Evolutionary conservation across 495 filamentous ascomycete species (phyloP).

Genomic region (Paragyromitra xinjiangensis): DNA sequence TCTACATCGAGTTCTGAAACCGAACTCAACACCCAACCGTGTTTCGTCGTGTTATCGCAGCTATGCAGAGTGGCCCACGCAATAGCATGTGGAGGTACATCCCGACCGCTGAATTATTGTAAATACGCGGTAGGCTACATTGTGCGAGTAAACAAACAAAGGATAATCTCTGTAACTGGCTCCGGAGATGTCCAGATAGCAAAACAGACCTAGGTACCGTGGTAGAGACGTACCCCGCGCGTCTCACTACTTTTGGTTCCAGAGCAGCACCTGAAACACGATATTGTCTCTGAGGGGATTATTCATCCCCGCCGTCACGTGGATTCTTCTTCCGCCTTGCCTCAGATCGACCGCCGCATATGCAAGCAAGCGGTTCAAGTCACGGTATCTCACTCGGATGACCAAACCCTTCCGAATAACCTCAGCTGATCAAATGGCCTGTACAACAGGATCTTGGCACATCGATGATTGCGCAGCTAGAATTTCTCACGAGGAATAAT

Average conservation of each 20-base stretch:
- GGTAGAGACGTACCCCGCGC: slow-evolving; percentile 26
- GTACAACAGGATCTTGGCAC: slow-evolving; percentile 12
- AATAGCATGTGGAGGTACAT: neutral
- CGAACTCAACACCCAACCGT: slow-evolving; percentile 19
- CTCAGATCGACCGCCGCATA: neutral
- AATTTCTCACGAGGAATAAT: slow-evolving; percentile 8
- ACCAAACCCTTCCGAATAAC: neutral
- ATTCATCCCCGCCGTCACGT: slow-evolving; percentile 9
- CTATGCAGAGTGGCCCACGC: neutral
- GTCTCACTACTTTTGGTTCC: slow-evolving; percentile 10
- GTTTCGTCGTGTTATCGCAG: slow-evolving; percentile 28
- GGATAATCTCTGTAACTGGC: slow-evolving; percentile 7
- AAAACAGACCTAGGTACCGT: slow-evolving; percentile 7
- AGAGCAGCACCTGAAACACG: slow-evolving; percentile 26
- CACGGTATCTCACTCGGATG: slow-evolving; percentile 3
- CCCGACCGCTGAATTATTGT: neutral
- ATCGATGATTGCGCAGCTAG: neutral
- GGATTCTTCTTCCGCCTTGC: neutral
- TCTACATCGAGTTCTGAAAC: slow-evolving; percentile 36
- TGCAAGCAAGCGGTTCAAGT: neutral
- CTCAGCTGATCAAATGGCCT: slow-evolving; percentile 13
- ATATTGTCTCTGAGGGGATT: neutral
- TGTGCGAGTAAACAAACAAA: slow-evolving; percentile 3
- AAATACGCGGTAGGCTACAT: neutral
- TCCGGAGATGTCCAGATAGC: slow-evolving; percentile 5